Conservation (phyloP, 371 early-diverging fungal species). For the Mucor circinelloides region DNA sequence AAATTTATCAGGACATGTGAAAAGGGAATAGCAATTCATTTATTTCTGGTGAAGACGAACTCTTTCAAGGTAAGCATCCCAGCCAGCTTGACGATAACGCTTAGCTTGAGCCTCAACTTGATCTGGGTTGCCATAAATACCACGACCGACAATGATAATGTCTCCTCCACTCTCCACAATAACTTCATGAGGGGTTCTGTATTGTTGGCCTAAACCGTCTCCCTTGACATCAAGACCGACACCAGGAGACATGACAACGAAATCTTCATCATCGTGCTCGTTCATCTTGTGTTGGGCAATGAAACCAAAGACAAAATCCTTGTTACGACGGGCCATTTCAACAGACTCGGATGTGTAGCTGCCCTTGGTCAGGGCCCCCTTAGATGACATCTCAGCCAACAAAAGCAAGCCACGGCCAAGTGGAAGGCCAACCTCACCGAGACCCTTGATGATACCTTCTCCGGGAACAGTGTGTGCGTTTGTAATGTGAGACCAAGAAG, state of each 20-base stretch:
- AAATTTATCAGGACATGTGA: background rate
- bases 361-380: slow-evolving; percentile 83
- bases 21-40: background rate
- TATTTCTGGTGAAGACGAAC: slow-evolving; percentile 30
- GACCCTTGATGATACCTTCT: slow-evolving; percentile 92
- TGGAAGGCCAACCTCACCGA: slow-evolving; percentile 84
- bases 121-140: slow-evolving; percentile 86
- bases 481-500: slow-evolving; percentile 94
- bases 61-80: slow-evolving; percentile 87
- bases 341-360: slow-evolving; percentile 86
- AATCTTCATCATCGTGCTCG: slow-evolving; percentile 72
- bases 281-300: slow-evolving; percentile 82
- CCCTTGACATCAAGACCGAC: slow-evolving; percentile 82
- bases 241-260: slow-evolving; percentile 94
- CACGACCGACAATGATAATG: slow-evolving; percentile 96
- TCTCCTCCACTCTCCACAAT: slow-evolving; percentile 86
- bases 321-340: slow-evolving; percentile 82
- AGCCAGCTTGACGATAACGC: slow-evolving; percentile 90
- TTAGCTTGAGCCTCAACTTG: slow-evolving; percentile 74
- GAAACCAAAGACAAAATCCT: slow-evolving; percentile 93
- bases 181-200: slow-evolving; percentile 88
- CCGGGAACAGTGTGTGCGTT: slow-evolving; percentile 95
- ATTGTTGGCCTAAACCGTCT: slow-evolving; percentile 94
- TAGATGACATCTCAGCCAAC: slow-evolving; percentile 95
- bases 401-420: slow-evolving; percentile 82